Base-by-base conservation (phyloP, 2,329 filamentous ascomycete species). In the Penicillium nordicum region DNA sequence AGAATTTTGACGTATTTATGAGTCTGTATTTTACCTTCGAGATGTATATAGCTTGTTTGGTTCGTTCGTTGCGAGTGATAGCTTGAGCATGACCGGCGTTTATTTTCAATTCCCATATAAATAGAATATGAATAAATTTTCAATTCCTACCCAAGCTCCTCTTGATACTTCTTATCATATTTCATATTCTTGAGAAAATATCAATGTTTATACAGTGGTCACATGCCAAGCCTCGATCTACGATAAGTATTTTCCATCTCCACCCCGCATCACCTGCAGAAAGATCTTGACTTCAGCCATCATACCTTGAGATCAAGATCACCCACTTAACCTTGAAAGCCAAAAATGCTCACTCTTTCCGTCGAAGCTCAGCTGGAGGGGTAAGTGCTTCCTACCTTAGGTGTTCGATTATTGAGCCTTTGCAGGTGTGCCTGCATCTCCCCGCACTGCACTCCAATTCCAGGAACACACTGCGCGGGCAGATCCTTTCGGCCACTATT, bases 271-370 rank as follows among this genome's bases (percentile, higher is more conserved):
- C 60, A 51, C 29, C 38, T 44, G 48, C 53, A 44, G 50, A 51
- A 38, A 51, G 34, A 58, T 55, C 52, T 58, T 54, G 53, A 53
- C 49, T 45, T 51, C 37, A 32, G 48, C 25, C 30, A 52, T 37
- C 37, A 53, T 32, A 29, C 43, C 34, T 50, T 44, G 23, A 50
- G 23, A 36, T 43, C 23, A 47, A 43, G 29, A n/a, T 37, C 49
- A 53, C 59, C 34, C 45, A 55, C 44, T 45, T 45, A 38, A 40
- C 40, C 47, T 29, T 25, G 11, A 29, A 58, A 37, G 25, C 29
- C 25, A 6, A 57, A 67, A n/a, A 77, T 77, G 75, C 69, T 76
- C 32, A 72, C 74, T 47, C 67, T 77, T 16, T 57, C 69, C 18
- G 66, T 76, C 14, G 69, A 69, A 29, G 74, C 74, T 44, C 74